phyloP scores from a whole-genome alignment of 2,329 filamentous ascomycete genomes.

The Penicillium sp. region DNA sequence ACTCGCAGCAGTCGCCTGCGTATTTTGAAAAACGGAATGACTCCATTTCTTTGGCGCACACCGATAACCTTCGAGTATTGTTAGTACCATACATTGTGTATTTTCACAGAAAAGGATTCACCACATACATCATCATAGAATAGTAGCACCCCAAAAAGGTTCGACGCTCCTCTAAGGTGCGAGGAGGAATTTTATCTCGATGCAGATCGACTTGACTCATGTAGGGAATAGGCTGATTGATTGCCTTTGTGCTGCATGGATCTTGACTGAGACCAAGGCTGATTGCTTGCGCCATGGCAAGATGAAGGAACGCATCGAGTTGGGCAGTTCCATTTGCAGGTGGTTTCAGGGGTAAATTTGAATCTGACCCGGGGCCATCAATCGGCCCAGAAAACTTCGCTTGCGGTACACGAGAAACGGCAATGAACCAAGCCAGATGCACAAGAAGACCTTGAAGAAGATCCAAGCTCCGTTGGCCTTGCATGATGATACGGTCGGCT shows the following conservation, averaged over 20 bases:
- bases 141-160: conserved; percentile 58
- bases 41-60: conserved; percentile 48
- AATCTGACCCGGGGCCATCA: neutral
- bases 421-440: conserved; percentile 49
- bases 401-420: conserved; percentile 2
- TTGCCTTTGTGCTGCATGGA: conserved; percentile 6
- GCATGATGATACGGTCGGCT: conserved; percentile 46
- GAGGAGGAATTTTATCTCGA: conserved; percentile 31
- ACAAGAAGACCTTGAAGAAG: conserved; percentile 52
- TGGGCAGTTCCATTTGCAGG: conserved; percentile 32
- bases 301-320: conserved; percentile 52
- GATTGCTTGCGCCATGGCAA: conserved; percentile 51
- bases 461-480: conserved; percentile 46
- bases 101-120: neutral
- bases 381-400: neutral
- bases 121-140: conserved; percentile 53
- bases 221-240: conserved; percentile 13
- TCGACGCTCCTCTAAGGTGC: conserved; percentile 57
- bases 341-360: neutral
- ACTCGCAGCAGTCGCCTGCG: conserved; percentile 52
- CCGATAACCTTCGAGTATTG: conserved; percentile 15
- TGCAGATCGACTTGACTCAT: conserved; percentile 5
- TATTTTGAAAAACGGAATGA: conserved; percentile 56
- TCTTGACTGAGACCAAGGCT: conserved; percentile 49
- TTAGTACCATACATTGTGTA: neutral